Evolutionary conservation across 2,329 filamentous ascomycete species (phyloP), one percentile per base, ranked within the genome.

Genomic region (Trichoderma afroharzianum): DNA sequence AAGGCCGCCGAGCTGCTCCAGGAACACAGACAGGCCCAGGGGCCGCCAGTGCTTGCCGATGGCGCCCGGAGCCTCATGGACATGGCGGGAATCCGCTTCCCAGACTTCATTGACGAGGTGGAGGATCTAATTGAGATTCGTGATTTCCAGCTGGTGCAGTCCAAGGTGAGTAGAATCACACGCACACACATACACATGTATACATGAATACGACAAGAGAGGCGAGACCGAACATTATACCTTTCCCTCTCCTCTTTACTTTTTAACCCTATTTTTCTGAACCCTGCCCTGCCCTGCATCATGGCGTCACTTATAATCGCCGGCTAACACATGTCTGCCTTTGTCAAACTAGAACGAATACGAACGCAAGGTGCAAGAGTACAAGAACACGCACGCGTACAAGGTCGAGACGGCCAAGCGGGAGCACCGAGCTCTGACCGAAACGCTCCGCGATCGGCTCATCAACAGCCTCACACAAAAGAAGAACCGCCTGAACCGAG

Each of bases 71-170:
- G 88, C 77, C 82, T 92, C 78, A 79, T 93, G 30, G 87, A 91
- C 68, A 92, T 93, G 83, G 94, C 94, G 39, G 96, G 96, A 1
- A 93, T 91, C 77, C 90, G 92, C 78, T 98, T 97, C 80, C 88
- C 91, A 72, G 90, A 93, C 75, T 98, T 97, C 83, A 90, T 96
- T 24, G 89, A 93, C 75, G 90, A 95, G 73, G 88, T 98, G 68
- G 97, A 98, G 79, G 92, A 97, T 80, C 88, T 94, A 8, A 90
- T 97, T 75, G 95, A 98, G 81, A 89, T 93, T 77, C 89, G 93
- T 76, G 96, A 99, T 83, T 91, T 92, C 74, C 90, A 95, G 76
- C 83, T 98, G 78, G 91, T 92, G 7, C 88, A 91, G 78, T 88
- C 97, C 75, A 92, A 92, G 87, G 96, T 97, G 85, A 69, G 57